These are phyloP conservation scores for Yamadazyma akitaensis DNA, from an alignment of 805 yeast genomes.

Conservation along the genomic window DNA sequence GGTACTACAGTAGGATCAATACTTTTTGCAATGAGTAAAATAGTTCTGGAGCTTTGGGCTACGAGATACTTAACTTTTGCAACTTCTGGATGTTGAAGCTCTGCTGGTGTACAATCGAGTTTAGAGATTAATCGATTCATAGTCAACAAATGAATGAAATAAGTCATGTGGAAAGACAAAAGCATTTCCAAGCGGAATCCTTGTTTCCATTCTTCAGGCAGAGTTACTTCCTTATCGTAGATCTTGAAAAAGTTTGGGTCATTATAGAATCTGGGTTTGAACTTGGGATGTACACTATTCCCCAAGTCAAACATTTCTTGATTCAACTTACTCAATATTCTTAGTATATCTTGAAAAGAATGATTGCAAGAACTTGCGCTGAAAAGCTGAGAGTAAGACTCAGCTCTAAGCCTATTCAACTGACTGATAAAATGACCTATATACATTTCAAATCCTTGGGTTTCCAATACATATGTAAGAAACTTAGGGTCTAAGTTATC, in stretches of 20 bases:
- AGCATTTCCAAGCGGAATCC: conserved; percentile 12
- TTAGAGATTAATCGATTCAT: conserved; percentile 27
- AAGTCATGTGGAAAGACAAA: conserved; percentile 27
- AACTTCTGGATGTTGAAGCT: conserved; percentile 9
- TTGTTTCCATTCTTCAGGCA: not conserved
- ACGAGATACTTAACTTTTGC: conserved; percentile 21
- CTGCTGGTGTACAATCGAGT: conserved; percentile 6
- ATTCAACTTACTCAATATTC: conserved; percentile 25
- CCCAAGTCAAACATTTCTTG: conserved; percentile 25
- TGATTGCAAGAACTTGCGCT: conserved; percentile 24
- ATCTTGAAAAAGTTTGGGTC: conserved; percentile 27
- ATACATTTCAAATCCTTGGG: conserved; percentile 10
- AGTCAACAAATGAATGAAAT: conserved; percentile 34
- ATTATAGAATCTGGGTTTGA: conserved; percentile 30
- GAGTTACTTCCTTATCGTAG: not conserved
- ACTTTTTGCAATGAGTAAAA: conserved; percentile 23
- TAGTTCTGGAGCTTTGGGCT: conserved; percentile 36
- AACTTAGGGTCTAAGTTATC: conserved; percentile 10
- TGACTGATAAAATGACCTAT: conserved; percentile 9
- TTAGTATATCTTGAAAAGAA: conserved; percentile 19
- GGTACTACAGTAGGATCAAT: conserved; percentile 19
- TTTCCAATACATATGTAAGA: conserved; percentile 4
- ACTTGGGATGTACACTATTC: conserved; percentile 15
- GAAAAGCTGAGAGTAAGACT: conserved; percentile 29
- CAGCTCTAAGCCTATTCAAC: conserved; percentile 27